phyloP scores from a whole-genome alignment of 352 stramenopile species.

The Globisporangium canariense region DNA sequence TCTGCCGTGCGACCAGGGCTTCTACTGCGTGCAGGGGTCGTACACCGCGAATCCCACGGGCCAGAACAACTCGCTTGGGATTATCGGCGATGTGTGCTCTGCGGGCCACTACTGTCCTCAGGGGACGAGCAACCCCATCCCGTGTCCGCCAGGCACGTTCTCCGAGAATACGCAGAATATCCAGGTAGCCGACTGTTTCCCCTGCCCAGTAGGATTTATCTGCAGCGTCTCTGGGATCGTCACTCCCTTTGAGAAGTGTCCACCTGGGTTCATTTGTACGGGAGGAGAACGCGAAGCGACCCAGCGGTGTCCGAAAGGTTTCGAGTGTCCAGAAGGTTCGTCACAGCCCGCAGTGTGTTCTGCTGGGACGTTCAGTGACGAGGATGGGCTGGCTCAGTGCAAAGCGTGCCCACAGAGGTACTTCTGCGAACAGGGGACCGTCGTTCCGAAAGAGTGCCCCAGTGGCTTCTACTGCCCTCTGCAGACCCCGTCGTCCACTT shows the following conservation, averaged over 20 bases:
- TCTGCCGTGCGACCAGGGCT: constrained; percentile 70
- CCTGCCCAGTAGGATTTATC: constrained; percentile 59
- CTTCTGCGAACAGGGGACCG: constrained; percentile 52
- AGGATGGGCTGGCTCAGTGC: constrained; percentile 49
- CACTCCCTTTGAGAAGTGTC: constrained; percentile 44
- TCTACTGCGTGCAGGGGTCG: constrained; percentile 87
- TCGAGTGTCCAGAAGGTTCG: constrained; percentile 71
- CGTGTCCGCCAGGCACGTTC: constrained; percentile 71
- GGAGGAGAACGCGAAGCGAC: constrained; percentile 52
- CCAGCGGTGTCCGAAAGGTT: constrained; percentile 55
- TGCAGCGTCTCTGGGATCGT: constrained; percentile 56
- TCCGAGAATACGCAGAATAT: constrained; percentile 65
- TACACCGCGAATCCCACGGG: constrained; percentile 72
- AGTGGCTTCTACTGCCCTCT: constrained; percentile 77
- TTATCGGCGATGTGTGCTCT: constrained; percentile 70
- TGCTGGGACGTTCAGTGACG: constrained; percentile 62
- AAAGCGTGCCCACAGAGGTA: constrained; percentile 71
- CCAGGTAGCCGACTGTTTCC: constrained; percentile 55
- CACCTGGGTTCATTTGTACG: constrained; percentile 55
- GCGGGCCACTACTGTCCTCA: constrained; percentile 74
- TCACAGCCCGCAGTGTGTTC: constrained; percentile 50
- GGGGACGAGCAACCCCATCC: constrained; percentile 77
- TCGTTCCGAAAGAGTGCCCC: constrained; percentile 49
- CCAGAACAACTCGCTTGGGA: constrained; percentile 64
- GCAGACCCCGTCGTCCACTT: constrained; percentile 36